These are phyloP conservation scores for Litsea cubeba DNA, from an alignment of 164 flowering plant species.

Conservation along the genomic window DNA sequence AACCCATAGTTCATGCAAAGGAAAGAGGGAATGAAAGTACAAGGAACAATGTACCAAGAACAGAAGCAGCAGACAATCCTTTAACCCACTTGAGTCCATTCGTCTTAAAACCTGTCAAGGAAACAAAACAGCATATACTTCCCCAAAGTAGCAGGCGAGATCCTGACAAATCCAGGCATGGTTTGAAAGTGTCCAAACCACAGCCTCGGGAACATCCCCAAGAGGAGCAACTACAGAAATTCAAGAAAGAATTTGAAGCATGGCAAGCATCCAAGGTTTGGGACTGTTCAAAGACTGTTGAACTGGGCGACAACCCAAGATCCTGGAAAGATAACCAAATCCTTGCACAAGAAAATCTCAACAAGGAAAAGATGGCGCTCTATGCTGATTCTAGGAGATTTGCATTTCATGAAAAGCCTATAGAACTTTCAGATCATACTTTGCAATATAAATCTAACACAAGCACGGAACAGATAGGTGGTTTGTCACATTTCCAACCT, in stretches of 20 bases:
- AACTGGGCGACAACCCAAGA: constrained; percentile 30
- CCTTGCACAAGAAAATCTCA: constrained; percentile 51
- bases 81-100: constrained; percentile 25
- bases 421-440: constrained; percentile 16
- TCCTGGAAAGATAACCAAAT: constrained; percentile 22
- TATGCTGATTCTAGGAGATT: constrained; percentile 26
- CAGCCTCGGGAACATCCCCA: constrained; percentile 87
- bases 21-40: constrained; percentile 30
- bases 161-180: constrained; percentile 21
- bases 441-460: constrained; percentile 12
- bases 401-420: constrained; percentile 19
- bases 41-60: constrained; percentile 21
- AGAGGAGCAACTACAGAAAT: constrained; percentile 89
- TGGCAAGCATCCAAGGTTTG: constrained; percentile 79
- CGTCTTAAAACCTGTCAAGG: constrained; percentile 29
- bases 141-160: constrained; percentile 19
- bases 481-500: constrained; percentile 20
- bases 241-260: constrained; percentile 95
- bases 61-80: constrained; percentile 25
- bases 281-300: constrained; percentile 56
- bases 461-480: constrained; percentile 18
- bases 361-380: constrained; percentile 42
- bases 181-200: constrained; percentile 30
- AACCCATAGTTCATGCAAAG: constrained; percentile 23
- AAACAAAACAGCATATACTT: constrained; percentile 19